Conservation (phyloP, 2,329 filamentous ascomycete species). For the Didymella pinodella region DNA sequence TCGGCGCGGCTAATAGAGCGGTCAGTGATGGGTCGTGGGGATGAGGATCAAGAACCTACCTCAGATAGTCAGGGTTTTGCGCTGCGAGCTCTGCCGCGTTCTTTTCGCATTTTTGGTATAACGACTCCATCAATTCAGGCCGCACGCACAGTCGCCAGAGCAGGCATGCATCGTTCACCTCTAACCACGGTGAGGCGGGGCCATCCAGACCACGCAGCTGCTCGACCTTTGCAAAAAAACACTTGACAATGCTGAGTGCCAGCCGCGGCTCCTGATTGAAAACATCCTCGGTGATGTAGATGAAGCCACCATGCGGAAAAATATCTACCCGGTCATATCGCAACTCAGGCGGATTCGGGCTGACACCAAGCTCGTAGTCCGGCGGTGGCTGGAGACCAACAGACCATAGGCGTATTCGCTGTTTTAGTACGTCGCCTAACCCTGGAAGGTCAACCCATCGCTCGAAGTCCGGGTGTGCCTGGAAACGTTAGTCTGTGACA, state of each 20-base stretch:
- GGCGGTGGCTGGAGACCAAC: conserved; percentile 39
- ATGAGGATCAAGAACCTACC: conserved; percentile 15
- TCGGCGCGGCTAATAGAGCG: conserved; percentile 24
- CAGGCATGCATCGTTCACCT: conserved; percentile 33
- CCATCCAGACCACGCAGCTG: conserved; percentile 26
- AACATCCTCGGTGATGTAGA: conserved; percentile 56
- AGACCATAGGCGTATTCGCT: conserved; percentile 44
- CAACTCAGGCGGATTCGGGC: conserved; percentile 22
- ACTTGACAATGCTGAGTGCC: conserved; percentile 49
- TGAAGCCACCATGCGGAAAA: conserved; percentile 51
- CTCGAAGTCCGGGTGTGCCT: conserved; percentile 46
- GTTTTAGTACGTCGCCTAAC: conserved; percentile 44
- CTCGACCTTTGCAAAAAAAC: conserved; percentile 44
- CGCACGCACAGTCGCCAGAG: conserved; percentile 46
- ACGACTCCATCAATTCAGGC: conserved; percentile 41
- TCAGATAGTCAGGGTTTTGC: conserved; percentile 26
- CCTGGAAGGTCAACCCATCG: conserved; percentile 41
- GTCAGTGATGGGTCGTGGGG: conserved; percentile 5
- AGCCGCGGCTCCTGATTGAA: conserved; percentile 50
- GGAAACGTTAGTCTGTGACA: conserved; percentile 16
- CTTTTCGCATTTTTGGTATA: conserved; percentile 32
- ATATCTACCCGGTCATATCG: conserved; percentile 41
- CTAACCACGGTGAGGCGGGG: conserved; percentile 26
- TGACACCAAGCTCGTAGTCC: conserved; percentile 27
- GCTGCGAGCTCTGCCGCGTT: conserved; percentile 30